Conservation (phyloP, 1,284 basidiomycete genomes). For the Ustilago cynodontis region DNA sequence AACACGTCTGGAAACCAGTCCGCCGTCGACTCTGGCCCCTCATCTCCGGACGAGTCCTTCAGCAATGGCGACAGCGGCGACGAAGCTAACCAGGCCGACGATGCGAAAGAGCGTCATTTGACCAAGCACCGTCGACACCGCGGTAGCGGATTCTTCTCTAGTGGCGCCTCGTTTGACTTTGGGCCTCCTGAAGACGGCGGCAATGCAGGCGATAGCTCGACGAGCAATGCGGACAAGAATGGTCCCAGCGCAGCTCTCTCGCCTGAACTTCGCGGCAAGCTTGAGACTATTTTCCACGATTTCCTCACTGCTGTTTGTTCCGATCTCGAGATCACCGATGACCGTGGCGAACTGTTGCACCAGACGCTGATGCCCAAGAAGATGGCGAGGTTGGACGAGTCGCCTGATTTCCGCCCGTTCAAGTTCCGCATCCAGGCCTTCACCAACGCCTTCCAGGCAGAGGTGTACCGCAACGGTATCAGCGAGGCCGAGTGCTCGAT, state of each 20-base stretch:
- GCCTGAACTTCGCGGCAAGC: conserved; percentile 80
- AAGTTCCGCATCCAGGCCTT: conserved; percentile 99
- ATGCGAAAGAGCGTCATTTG: conserved; percentile 19
- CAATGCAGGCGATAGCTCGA: conserved; percentile 22
- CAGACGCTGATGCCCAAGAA: conserved; percentile 91
- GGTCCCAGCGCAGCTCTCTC: conserved; percentile 30
- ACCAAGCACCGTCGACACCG: conserved; percentile 53
- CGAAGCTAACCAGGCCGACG: conserved; percentile 21
- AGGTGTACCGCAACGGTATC: conserved; percentile 76
- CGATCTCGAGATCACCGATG: conserved; percentile 89
- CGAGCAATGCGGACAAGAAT: conserved; percentile 32
- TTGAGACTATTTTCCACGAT: conserved; percentile 91
- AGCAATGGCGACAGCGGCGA: conserved; percentile 53
- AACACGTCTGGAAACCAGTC: conserved; percentile 38
- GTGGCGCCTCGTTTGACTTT: conserved; percentile 52
- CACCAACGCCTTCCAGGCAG: conserved; percentile 94
- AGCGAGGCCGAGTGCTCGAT: conserved; percentile 73
- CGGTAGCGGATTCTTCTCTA: conserved; percentile 53
- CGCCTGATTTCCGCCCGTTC: conserved; percentile 96
- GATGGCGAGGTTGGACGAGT: conserved; percentile 75
- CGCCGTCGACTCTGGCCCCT: conserved; percentile 46
- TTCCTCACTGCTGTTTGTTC: conserved; percentile 91
- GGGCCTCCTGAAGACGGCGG: conserved; percentile 25
- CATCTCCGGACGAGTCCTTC: conserved; percentile 52
- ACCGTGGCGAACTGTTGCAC: conserved; percentile 95